Base-by-base conservation (phyloP, 495 filamentous ascomycete species). In the Tuber umbilicatum region DNA sequence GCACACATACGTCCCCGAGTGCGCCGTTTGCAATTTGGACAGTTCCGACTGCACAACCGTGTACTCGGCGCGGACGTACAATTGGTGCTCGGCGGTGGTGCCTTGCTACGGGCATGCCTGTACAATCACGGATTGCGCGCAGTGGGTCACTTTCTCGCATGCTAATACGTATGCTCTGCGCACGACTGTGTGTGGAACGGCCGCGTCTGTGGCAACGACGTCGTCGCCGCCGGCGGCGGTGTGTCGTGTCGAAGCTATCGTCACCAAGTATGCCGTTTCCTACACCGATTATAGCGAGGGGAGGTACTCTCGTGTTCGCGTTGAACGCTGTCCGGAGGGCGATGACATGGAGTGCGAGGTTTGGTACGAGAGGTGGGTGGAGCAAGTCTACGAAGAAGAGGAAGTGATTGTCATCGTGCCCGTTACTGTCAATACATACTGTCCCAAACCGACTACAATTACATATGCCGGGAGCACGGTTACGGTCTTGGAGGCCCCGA, bases 401-500 rank as follows among this genome's bases (percentile, higher is more conserved):
- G 76, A 78, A 23, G 43, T 37, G 14, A 10, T 69, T 0, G 35
- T 38, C 0, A 75, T 77, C 1, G 55, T 77, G 39, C 76, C 76
- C 0, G 74, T 78, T 9, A 78, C 76, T 2, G 38, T 78, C 31
- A 74, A 78, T 50, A 77, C 76, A 31, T 78, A 77, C 60, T 78
- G 76, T 27, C 55, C 74, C 27, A 27, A 72, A 27, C 69, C 75
- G 12, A 76, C 75, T n/a, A 77, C 74, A 1, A 42, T 77, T 2
- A 69, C 38, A 1, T 77, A 60, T 69, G 75, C 55, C 6, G 38
- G 19, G 39, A 85, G 84, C 9, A 84, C 87, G 40, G 87, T 88
- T 60, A 85, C 84, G 79, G 81, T 88, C 7, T 82, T 84, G 74
- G 83, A 85, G 9, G 83, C 83, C 10, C 80, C 85, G 31, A 86